Evolutionary conservation across 441 rosid genomes (phyloP).

Genomic region (Erodium texanum): DNA sequence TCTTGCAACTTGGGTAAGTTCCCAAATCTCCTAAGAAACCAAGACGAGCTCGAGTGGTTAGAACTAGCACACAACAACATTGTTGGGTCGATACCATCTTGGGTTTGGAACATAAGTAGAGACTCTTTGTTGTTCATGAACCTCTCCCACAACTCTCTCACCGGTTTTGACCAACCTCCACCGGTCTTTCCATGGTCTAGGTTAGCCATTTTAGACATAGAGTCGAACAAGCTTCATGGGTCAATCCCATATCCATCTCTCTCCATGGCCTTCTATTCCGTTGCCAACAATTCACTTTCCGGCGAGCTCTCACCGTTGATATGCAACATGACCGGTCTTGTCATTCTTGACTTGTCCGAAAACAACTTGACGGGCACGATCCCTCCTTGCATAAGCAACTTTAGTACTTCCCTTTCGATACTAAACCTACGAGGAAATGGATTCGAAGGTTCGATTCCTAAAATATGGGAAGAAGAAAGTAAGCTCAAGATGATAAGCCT

Average conservation of each 20-base stretch:
- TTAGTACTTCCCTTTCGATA: neutral
- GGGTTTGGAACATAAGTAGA: neutral
- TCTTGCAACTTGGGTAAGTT: constrained; percentile 15
- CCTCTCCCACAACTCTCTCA: constrained; percentile 17
- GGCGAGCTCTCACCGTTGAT: constrained; percentile 18
- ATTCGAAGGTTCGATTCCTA: neutral
- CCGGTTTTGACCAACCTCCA: constrained; percentile 10
- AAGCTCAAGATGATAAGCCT: constrained; percentile 13
- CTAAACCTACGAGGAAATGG: constrained; percentile 17
- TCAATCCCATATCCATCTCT: constrained; percentile 10
- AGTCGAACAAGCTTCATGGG: constrained; percentile 17
- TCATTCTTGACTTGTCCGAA: constrained; percentile 22
- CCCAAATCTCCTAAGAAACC: constrained; percentile 10
- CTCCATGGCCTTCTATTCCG: neutral
- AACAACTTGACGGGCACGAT: constrained; percentile 18
- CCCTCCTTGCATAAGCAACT: constrained; percentile 16
- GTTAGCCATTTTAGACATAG: constrained; percentile 13
- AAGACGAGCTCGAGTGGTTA: neutral
- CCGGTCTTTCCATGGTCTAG: constrained; percentile 5
- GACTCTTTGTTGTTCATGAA: neutral
- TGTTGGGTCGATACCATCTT: constrained; percentile 6
- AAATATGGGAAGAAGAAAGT: neutral
- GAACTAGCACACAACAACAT: constrained; percentile 18
- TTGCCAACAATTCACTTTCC: constrained; percentile 11
- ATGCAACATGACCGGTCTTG: constrained; percentile 17